These are phyloP conservation scores for Hortaea werneckii DNA, from an alignment of 2,329 filamentous ascomycete species.

Conservation along the genomic window DNA sequence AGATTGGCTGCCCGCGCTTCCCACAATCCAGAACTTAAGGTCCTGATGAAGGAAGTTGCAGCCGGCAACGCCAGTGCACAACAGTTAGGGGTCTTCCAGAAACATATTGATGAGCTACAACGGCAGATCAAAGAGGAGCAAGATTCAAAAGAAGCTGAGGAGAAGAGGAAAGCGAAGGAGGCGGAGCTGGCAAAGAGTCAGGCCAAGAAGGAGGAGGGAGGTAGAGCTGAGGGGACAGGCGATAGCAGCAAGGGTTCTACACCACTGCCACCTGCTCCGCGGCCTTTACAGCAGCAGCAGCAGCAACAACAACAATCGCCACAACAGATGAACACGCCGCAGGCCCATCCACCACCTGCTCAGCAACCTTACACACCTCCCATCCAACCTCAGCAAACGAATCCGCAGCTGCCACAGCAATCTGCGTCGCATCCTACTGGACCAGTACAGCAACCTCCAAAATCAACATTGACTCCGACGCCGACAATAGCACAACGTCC, in stretches of 20 bases:
- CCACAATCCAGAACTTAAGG: conserved; percentile 60
- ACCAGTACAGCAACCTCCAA: conserved; percentile 2
- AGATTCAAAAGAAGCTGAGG: conserved; percentile 14
- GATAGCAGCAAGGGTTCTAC: conserved; percentile 8
- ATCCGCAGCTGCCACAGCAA: neutral
- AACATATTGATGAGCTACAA: conserved; percentile 71
- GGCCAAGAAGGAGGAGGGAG: conserved; percentile 5
- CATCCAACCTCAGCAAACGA: no score
- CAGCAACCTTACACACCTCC: neutral
- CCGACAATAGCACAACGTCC: conserved; percentile 1
- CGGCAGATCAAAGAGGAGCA: conserved; percentile 35
- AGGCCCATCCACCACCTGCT: neutral
- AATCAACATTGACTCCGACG: neutral
- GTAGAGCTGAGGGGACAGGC: neutral
- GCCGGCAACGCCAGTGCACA: conserved; percentile 60
- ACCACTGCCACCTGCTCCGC: conserved; percentile 1
- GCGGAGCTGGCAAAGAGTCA: conserved; percentile 3
- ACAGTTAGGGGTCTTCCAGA: conserved; percentile 66
- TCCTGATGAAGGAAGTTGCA: conserved; percentile 75
- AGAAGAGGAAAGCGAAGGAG: conserved; percentile 3
- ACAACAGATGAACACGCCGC: neutral
- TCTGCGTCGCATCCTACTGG: neutral
- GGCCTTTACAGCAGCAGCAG: neutral
- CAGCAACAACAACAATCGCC: neutral
- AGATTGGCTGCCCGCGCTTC: conserved; percentile 67